These are phyloP conservation scores for Solanum pinnatisectum DNA, from an alignment of 257 asterid species.

Conservation along the genomic window DNA sequence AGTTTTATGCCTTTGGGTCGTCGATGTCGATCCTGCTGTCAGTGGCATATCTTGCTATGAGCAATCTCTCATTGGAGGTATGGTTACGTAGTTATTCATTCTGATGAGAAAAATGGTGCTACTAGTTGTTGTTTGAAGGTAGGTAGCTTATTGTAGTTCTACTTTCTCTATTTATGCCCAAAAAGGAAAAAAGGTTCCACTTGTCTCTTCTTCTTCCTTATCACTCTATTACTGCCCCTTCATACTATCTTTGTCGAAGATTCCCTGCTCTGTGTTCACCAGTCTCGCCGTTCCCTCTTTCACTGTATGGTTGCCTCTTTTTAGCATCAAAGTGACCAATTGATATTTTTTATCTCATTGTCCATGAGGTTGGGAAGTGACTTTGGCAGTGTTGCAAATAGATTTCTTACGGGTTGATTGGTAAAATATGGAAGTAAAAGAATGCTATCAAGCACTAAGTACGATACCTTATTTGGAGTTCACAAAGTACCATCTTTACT, in stretches of 20 bases:
- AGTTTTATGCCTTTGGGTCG: conserved; percentile 53
- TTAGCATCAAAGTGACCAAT: background rate
- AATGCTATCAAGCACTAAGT: background rate
- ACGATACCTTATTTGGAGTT: background rate
- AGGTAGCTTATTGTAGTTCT: background rate
- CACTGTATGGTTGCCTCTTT: background rate
- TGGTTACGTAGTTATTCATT: background rate
- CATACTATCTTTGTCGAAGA: background rate
- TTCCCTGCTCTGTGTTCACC: background rate
- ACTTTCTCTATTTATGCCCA: background rate
- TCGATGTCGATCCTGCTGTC: conserved; percentile 36
- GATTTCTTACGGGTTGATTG: background rate
- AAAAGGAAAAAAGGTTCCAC: background rate
- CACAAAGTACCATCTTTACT: background rate
- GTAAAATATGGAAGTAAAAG: background rate
- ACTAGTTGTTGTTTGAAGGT: background rate
- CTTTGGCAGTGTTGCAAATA: background rate
- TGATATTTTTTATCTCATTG: background rate
- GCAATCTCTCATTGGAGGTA: conserved; percentile 36
- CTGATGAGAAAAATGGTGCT: background rate
- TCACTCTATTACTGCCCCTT: too few species aligned
- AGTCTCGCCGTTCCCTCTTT: background rate
- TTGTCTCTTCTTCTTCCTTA: background rate
- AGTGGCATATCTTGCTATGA: conserved; percentile 20
- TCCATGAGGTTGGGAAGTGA: background rate